Percentiles rank a stretch among this genome's conserved stretches.
Evolutionary conservation across 441 rosid genomes (phyloP).

Genomic region (Gossypium schwendimanii): DNA sequence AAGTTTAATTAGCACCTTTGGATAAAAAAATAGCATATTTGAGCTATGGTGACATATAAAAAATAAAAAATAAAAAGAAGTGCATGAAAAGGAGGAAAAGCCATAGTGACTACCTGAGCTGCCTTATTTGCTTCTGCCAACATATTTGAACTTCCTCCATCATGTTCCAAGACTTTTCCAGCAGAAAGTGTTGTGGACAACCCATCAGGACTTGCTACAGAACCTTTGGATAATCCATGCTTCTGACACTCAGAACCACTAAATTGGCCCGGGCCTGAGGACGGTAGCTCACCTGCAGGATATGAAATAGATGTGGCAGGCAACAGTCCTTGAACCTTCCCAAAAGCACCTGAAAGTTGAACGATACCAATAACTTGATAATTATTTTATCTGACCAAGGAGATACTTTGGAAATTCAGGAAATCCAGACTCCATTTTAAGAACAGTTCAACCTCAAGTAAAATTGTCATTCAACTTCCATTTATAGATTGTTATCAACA

Average conservation of each 20-base stretch:
- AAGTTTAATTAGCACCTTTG: background rate
- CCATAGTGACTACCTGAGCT: slow-evolving; percentile 37
- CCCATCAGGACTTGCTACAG: slow-evolving; percentile 27
- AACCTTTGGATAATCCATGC: slow-evolving; percentile 18
- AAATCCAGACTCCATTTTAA: background rate
- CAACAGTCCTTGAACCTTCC: slow-evolving; percentile 49
- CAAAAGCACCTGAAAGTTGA: slow-evolving; percentile 41
- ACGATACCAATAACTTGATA: background rate
- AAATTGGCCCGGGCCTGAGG: slow-evolving; percentile 27
- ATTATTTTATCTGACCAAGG: background rate
- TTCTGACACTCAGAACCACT: slow-evolving; percentile 22
- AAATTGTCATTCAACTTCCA: background rate
- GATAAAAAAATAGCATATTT: background rate
- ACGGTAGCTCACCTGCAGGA: slow-evolving; percentile 35
- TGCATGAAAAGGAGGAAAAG: background rate
- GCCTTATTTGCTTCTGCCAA: slow-evolving; percentile 38
- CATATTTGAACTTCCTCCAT: slow-evolving; percentile 41
- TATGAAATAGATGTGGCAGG: slow-evolving; percentile 34
- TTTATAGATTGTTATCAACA: background rate
- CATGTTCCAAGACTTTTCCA: slow-evolving; percentile 44
- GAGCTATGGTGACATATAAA: background rate
- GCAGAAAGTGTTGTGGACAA: slow-evolving; percentile 25
- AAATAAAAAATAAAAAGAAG: background rate
- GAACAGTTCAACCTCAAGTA: background rate
- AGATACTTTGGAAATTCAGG: background rate